Evolutionary conservation across 805 yeast species (phyloP).

Genomic region (Starmerella stigmatis): DNA sequence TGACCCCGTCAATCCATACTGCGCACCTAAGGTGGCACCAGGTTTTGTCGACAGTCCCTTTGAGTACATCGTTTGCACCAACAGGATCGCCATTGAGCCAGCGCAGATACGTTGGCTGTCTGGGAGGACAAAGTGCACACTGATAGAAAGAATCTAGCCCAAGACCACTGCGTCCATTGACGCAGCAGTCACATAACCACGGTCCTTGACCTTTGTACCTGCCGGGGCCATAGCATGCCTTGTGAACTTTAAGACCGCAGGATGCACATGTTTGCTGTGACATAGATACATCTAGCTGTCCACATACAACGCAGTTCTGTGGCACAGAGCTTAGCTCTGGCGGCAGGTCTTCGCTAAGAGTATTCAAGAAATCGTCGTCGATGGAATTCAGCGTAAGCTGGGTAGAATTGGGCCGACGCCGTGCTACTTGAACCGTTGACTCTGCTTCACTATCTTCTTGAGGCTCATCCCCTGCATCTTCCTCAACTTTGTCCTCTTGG

Average conservation of each 20-base stretch:
- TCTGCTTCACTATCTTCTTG: slow-evolving; percentile 3
- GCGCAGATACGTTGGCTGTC: slow-evolving; percentile 16
- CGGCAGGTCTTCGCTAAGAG: slow-evolving; percentile 6
- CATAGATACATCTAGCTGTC: slow-evolving; percentile 20
- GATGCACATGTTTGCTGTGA: slow-evolving; percentile 13
- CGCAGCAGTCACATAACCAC: slow-evolving; percentile 55
- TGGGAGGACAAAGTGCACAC: slow-evolving; percentile 19
- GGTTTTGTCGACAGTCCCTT: slow-evolving; percentile 16
- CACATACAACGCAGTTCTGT: slow-evolving; percentile 19
- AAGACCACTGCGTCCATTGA: slow-evolving; percentile 47
- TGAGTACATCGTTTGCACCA: slow-evolving; percentile 18
- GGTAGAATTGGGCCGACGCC: neutral
- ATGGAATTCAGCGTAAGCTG: slow-evolving; percentile 7
- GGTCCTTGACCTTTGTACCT: slow-evolving; percentile 6
- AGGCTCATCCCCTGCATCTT: neutral
- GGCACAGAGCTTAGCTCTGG: slow-evolving; percentile 2
- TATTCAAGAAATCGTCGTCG: slow-evolving; percentile 4
- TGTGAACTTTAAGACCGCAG: slow-evolving; percentile 20
- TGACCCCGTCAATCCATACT: slow-evolving; percentile 8
- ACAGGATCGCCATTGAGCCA: slow-evolving; percentile 15
- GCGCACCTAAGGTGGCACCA: slow-evolving; percentile 25
- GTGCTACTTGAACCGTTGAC: neutral
- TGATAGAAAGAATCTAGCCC: slow-evolving; percentile 31
- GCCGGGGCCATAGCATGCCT: slow-evolving; percentile 20
- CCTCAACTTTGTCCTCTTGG: neutral